Percentiles rank a stretch among this genome's conserved stretches.
phyloP scores from a whole-genome alignment of 176 grass and related monocot genomes.

The Puya raimondii region DNA sequence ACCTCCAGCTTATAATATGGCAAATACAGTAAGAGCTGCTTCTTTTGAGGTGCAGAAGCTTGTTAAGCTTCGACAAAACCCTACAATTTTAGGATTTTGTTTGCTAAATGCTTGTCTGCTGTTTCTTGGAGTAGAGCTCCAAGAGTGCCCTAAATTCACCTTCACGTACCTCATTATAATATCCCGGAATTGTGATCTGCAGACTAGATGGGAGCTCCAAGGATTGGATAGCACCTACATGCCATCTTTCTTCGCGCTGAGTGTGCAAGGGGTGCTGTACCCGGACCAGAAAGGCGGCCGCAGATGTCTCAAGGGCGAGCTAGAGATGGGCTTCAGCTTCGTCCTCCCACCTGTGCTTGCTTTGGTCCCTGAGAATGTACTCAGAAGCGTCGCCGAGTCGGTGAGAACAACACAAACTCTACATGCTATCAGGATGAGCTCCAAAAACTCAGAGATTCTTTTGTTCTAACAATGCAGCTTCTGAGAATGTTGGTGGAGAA shows the following conservation, averaged over 20 bases:
- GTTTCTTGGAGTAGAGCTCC: no score
- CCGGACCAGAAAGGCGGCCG: conserved; percentile 48
- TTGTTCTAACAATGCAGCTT: conserved; percentile 22
- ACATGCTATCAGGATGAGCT: not conserved
- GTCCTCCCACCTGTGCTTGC: conserved; percentile 63
- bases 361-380: conserved; percentile 56
- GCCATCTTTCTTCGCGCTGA: conserved; percentile 57
- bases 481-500: conserved; percentile 55
- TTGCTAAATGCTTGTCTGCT: no score
- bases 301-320: conserved; percentile 41
- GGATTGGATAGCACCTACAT: conserved; percentile 45
- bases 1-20: no score
- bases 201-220: conserved; percentile 73
- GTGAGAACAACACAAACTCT: conserved; percentile 10
- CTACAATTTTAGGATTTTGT: no score
- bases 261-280: conserved; percentile 58
- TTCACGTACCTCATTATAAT: no score
- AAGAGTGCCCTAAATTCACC: no score
- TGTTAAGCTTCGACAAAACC: no score
- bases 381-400: conserved; percentile 65
- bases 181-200: not conserved
- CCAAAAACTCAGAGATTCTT: not conserved
- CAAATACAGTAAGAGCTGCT: no score
- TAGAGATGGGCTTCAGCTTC: conserved; percentile 72
- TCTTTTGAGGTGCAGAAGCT: no score